Evolutionary conservation across 2,329 filamentous ascomycete genomes (phyloP), one percentile per base, ranked within the genome.

Genomic region (Metarhizium humberi): DNA sequence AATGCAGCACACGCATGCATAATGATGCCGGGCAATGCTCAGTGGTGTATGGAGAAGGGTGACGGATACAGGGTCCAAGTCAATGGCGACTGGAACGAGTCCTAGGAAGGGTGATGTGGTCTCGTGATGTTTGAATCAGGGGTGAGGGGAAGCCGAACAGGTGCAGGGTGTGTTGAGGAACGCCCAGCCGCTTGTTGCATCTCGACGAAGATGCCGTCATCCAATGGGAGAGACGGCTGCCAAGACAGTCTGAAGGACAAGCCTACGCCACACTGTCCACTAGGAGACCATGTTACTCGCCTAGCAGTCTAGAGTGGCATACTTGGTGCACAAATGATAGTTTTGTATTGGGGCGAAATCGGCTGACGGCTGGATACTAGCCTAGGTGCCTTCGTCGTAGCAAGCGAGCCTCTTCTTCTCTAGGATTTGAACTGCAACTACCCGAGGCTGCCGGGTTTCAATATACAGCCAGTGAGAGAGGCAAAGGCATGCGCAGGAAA

Each of bases 1-100:
- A 75, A 75, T 58, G 72, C 73, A 77, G 72, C 72, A 71, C 66
- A 67, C 69, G 70, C 67, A 59, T 71, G 56, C 62, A 67, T 63
- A 59, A 59, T 67, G 60, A 48, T 25, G 20, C 32, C 10, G 20
- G 13, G 3, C 25, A 25, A 29, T 42, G 38, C 18, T 51, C n/a
- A 14, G n/a, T 43, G 16, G 16, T 16, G 32, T 34, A 34, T 34
- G 10, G 10, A 38, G 18, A 29, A 1, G 29, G 14, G 11, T 30
- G 20, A 29, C 0, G 1, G 8, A 18, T 25, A 32, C 38, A 32
- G 18, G 3, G 38, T 14, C 25, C 38, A 43, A 48, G 11, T 32
- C 10, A 14, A 48, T 18, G 16, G 14, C 30, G 14, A 36, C 30
- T 13, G 13, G 25, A 20, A 3, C 25, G n/a, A 25, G 13, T 10